Conservation (phyloP, 169 alveolate genomes). For the Plasmodium sp. region DNA sequence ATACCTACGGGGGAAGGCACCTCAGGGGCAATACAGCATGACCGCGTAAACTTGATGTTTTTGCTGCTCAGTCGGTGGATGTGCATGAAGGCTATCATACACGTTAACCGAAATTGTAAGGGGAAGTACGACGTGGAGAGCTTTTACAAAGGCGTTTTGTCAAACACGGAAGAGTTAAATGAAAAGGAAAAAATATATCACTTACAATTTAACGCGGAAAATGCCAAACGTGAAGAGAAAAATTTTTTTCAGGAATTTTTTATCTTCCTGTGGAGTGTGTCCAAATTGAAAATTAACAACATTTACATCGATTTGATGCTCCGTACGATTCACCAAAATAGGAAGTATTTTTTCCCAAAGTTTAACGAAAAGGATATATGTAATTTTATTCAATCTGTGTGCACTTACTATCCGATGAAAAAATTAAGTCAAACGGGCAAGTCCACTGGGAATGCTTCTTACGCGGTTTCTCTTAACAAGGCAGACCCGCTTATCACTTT, state of each 20-base stretch:
- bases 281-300: conserved; percentile 59
- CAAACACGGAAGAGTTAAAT: conserved; percentile 23
- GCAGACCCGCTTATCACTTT: neutral
- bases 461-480: neutral
- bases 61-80: conserved; percentile 42
- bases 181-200: conserved; percentile 40
- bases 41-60: conserved; percentile 50
- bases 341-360: conserved; percentile 10
- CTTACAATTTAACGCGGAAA: neutral
- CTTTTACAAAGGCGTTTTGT: conserved; percentile 44
- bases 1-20: neutral
- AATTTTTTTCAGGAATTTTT: conserved; percentile 47
- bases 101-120: neutral
- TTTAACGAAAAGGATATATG: conserved; percentile 65
- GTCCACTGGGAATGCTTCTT: neutral
- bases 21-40: neutral
- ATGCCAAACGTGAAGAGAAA: neutral
- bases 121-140: neutral
- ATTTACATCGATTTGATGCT: conserved; percentile 54
- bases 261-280: conserved; percentile 56
- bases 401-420: conserved; percentile 50
- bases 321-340: conserved; percentile 15
- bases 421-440: conserved; percentile 17
- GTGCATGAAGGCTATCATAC: conserved; percentile 10
- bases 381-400: conserved; percentile 47